These are phyloP conservation scores for Pseudocohnilembus persalinus DNA, from an alignment of 169 alveolate species.

Conservation along the genomic window DNA sequence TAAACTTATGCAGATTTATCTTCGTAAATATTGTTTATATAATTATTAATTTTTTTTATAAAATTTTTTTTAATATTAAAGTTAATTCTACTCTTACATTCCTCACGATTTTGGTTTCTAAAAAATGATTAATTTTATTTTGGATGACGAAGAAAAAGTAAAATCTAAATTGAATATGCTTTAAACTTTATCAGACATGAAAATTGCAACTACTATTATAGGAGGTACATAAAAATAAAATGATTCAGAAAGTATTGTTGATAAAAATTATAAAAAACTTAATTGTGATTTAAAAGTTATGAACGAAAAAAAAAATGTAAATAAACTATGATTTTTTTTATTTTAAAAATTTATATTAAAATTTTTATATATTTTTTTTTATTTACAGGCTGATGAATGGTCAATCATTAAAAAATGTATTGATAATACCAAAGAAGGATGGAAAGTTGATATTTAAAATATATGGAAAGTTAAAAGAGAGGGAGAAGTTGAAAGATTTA, in stretches of 20 bases:
- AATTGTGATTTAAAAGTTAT: constrained; percentile 64
- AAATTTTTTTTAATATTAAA: constrained; percentile 33
- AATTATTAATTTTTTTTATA: not conserved
- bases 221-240: constrained; percentile 36
- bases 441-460: constrained; percentile 15
- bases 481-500: constrained; percentile 78
- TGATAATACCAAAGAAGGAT: not conserved
- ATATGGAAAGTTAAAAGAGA: constrained; percentile 66
- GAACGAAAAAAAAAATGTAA: constrained; percentile 48
- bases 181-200: constrained; percentile 65
- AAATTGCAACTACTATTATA: constrained; percentile 66
- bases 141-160: constrained; percentile 60
- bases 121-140: constrained; percentile 62
- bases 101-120: constrained; percentile 84
- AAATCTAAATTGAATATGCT: constrained; percentile 73
- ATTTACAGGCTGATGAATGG: not conserved
- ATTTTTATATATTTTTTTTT: constrained; percentile 13
- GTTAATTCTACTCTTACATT: constrained; percentile 72
- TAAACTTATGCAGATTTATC: not conserved
- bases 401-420: not conserved
- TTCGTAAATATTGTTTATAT: not conserved
- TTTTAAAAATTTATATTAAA: constrained; percentile 59
- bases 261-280: constrained; percentile 67
- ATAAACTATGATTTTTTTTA: too few species aligned
- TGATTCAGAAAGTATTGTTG: constrained; percentile 48